Evolutionary conservation across 2,329 filamentous ascomycete species (phyloP).

Genomic region (Talaromyces sp.): DNA sequence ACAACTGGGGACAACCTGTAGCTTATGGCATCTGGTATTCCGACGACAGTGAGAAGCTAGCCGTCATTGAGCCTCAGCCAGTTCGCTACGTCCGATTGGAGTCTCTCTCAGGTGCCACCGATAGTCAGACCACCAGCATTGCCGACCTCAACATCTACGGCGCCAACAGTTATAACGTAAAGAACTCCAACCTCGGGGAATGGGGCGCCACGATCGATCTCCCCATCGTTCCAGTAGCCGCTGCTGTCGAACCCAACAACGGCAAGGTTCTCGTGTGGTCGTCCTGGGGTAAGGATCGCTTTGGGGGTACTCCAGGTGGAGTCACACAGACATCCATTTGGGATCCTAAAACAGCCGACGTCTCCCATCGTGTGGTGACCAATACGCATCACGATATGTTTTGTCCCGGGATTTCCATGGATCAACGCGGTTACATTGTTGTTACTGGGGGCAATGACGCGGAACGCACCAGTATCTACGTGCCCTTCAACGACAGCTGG

Average conservation of each 20-base stretch:
- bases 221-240: constrained; percentile 21
- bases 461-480: constrained; percentile 46
- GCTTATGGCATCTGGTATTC: constrained; percentile 19
- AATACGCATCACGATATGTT: constrained; percentile 27
- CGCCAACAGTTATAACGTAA: background rate
- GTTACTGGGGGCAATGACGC: constrained; percentile 53
- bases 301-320: constrained; percentile 7
- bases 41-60: constrained; percentile 17
- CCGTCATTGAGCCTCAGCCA: constrained; percentile 14
- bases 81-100: constrained; percentile 15
- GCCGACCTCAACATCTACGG: constrained; percentile 13
- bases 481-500: constrained; percentile 33
- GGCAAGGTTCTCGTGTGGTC: constrained; percentile 18
- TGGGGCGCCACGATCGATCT: constrained; percentile 25
- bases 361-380: constrained; percentile 15
- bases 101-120: constrained; percentile 10
- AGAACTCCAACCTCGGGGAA: constrained; percentile 14
- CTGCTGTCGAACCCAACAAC: constrained; percentile 16
- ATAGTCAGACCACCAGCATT: constrained; percentile 18
- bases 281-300: constrained; percentile 13
- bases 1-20: constrained; percentile 13
- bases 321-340: constrained; percentile 17
- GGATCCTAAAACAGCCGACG: constrained; percentile 7
- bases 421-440: constrained; percentile 45
- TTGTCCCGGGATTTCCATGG: constrained; percentile 48